Conservation (phyloP, 352 stramenopile species). For the Pythium oligandrum region DNA sequence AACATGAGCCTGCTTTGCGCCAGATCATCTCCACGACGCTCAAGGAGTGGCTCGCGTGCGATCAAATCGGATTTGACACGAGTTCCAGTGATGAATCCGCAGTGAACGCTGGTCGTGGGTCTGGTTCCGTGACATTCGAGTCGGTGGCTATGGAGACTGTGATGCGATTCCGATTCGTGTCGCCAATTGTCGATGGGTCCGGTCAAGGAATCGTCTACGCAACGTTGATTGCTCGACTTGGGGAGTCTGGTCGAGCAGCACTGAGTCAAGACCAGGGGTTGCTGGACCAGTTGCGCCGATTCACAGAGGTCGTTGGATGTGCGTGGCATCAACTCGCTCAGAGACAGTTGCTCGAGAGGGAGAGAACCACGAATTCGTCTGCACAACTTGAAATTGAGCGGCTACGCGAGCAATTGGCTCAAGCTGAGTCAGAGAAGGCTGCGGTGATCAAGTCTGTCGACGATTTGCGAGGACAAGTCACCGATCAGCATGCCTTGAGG, state of each 20-base stretch:
- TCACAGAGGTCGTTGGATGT: background rate
- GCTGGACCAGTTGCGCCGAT: too few species aligned
- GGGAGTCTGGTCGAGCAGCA: background rate
- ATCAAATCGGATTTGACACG: slow-evolving; percentile 8
- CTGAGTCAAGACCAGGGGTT: too few species aligned
- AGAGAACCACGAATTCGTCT: background rate
- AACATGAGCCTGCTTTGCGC: slow-evolving; percentile 6
- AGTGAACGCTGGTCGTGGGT: background rate
- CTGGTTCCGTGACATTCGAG: background rate
- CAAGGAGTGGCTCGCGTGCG: slow-evolving; percentile 6
- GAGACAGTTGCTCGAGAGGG: background rate
- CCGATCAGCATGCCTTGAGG: background rate
- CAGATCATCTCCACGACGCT: slow-evolving; percentile 6
- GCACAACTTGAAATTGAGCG: background rate
- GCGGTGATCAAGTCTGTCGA: too few species aligned
- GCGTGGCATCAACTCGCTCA: background rate
- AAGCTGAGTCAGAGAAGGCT: background rate
- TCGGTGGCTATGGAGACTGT: slow-evolving; percentile 1
- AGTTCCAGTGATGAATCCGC: background rate
- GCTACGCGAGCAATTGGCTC: slow-evolving; percentile 1
- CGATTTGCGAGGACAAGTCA: too few species aligned
- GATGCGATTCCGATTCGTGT: background rate
- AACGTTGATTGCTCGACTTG: background rate
- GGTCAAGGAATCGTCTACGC: background rate
- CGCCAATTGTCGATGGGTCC: background rate